These are phyloP conservation scores for Fusarium sp. DNA, from an alignment of 2,329 filamentous ascomycete species.

Conservation along the genomic window DNA sequence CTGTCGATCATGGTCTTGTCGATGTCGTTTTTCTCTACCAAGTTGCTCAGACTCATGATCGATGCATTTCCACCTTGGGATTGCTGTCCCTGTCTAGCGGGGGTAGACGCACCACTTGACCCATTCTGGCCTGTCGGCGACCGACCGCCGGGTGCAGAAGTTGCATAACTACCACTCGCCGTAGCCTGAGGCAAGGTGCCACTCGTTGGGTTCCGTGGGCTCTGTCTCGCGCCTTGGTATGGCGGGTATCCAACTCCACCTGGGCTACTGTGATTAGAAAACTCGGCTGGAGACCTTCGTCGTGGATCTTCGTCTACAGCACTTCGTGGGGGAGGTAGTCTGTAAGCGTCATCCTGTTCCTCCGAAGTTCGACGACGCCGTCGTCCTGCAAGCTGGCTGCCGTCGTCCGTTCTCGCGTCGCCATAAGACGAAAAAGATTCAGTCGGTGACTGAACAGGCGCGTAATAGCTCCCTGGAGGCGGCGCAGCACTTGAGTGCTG, in stretches of 20 bases:
- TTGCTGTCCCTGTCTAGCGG: slow-evolving; percentile 49
- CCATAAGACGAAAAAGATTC: slow-evolving; percentile 58
- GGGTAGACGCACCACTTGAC: slow-evolving; percentile 54
- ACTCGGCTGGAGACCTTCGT: slow-evolving; percentile 64
- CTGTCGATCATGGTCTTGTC: slow-evolving; percentile 67
- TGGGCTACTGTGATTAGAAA: slow-evolving; percentile 62
- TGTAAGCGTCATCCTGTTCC: slow-evolving; percentile 57
- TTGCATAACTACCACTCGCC: slow-evolving; percentile 42
- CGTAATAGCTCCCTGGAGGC: slow-evolving; percentile 57
- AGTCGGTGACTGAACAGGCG: slow-evolving; percentile 59
- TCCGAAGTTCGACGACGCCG: slow-evolving; percentile 55
- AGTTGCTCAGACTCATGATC: slow-evolving; percentile 66
- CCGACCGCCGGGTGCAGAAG: slow-evolving; percentile 49
- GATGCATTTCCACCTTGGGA: slow-evolving; percentile 51
- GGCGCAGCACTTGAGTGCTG: slow-evolving; percentile 50
- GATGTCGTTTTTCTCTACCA: slow-evolving; percentile 66
- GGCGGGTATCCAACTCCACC: slow-evolving; percentile 56
- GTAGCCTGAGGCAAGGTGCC: slow-evolving; percentile 51
- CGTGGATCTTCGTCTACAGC: slow-evolving; percentile 63
- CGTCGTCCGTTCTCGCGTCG: slow-evolving; percentile 52
- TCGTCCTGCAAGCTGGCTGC: slow-evolving; percentile 48
- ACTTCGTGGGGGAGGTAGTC: slow-evolving; percentile 59
- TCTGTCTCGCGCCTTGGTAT: slow-evolving; percentile 54
- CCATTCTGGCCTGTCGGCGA: slow-evolving; percentile 55
- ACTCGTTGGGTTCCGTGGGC: slow-evolving; percentile 54